Percentiles rank a stretch among this genome's conserved stretches.
Conservation (phyloP, 768 basidiomycete genomes). For the Suillus lakei region DNA sequence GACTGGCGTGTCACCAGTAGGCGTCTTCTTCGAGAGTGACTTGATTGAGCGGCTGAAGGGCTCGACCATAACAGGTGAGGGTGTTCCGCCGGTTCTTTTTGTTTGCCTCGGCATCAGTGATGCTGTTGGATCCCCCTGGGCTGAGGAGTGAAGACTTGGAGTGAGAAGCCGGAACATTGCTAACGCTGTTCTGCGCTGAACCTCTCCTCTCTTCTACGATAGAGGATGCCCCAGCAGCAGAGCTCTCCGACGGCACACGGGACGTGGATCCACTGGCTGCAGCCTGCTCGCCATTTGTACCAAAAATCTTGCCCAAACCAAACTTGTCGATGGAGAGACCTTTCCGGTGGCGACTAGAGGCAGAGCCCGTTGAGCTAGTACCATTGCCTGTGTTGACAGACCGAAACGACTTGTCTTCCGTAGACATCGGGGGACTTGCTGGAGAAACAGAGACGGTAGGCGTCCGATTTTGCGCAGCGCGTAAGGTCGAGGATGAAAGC, state of each 20-base stretch:
- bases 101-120: constrained; percentile 32
- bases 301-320: constrained; percentile 77
- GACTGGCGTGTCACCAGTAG: constrained; percentile 40
- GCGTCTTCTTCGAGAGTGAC: constrained; percentile 39
- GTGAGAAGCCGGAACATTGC: constrained; percentile 34
- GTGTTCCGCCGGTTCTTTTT: constrained; percentile 81
- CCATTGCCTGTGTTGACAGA: constrained; percentile 30
- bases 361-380: constrained; percentile 42
- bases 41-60: constrained; percentile 60
- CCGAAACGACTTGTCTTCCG: constrained; percentile 32
- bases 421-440: constrained; percentile 45
- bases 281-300: constrained; percentile 42
- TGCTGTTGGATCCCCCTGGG: constrained; percentile 30
- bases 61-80: constrained; percentile 85
- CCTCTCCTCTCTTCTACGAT: constrained; percentile 24
- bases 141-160: constrained; percentile 40
- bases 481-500: constrained; percentile 29
- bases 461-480: constrained; percentile 33
- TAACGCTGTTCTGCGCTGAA: constrained; percentile 10
- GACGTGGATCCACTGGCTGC: constrained; percentile 39
- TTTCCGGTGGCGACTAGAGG: constrained; percentile 60
- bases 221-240: constrained; percentile 26
- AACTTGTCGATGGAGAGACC: constrained; percentile 82
- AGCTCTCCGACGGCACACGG: constrained; percentile 49
- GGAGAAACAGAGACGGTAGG: constrained; percentile 42